Base-by-base conservation (phyloP, 495 filamentous ascomycete species). In the Daldinia grandis region DNA sequence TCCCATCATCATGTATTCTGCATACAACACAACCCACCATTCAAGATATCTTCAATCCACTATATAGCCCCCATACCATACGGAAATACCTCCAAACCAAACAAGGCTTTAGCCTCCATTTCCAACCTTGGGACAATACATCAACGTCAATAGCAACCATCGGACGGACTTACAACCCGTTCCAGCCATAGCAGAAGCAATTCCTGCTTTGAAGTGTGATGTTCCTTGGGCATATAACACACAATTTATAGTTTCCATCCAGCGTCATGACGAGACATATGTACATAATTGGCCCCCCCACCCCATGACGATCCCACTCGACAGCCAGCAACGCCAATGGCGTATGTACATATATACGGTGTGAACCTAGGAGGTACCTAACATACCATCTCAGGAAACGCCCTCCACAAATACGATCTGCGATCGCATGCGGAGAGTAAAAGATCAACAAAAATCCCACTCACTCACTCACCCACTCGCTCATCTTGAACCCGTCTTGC, bases 331-430 rank as follows among this genome's bases (percentile, higher is more conserved):
- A 33, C 10, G 9, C 27, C 30, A 31, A 9, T n/a, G n/a, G n/a
- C n/a, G n/a, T n/a, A n/a, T n/a, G n/a, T n/a, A n/a, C n/a, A n/a
- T n/a, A n/a, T n/a, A n/a, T 53, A 25, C 33, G 19, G 3, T 44
- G 30, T 30, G 14, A 58, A 51, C 58, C 44, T 67, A 21, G 51
- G 3, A 15, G 35, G 5, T 56, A 19, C 24, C 47, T 15, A 50
- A 17, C 17, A 12, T 12, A 1, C 17, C 50, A 30, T 58, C 38
- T 71, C 58, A 3, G 58, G 58, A 63, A 66, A 31, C n/a, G 31
- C 21, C 33, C 40, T 49, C 58, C 54, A 63, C 69, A 44, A 63
- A 71, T 71, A 42, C 25, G 63, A 67, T 54, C 69, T 58, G 5
- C 63, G 56, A 12, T 25, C 27, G 28, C 38, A 44, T 62, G 58